Evolutionary conservation across 768 basidiomycete genomes (phyloP), one percentile per base, ranked within the genome.

Genomic region (Rhizopogon rudus): DNA sequence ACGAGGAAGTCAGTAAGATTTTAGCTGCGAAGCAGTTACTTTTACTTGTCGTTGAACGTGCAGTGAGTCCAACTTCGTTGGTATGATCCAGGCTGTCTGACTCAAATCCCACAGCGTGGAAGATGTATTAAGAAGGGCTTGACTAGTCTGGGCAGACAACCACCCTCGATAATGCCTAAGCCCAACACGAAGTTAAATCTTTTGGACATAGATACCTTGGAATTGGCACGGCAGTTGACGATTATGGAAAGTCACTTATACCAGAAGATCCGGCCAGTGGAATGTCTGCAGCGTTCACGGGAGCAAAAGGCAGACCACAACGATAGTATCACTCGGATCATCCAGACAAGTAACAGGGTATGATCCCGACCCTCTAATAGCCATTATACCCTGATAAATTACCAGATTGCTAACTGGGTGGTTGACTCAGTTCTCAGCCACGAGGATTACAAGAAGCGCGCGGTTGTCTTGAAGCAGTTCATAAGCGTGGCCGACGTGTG

Each of bases 221-320:
- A 98, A 70, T 70, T 98, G n/a, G 96, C 95, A 0, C 81, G 96
- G 31, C 96, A 98, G 67, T 73, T 98, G 57, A 98, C 96, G 1
- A 85, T 97, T 56, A 78, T 95, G 75, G 96, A 98, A 70, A 89
- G 87, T 60, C 76, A 80, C 45, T 72, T 95, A 42, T 98, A 93
- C 73, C 87, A 88, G 71, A 86, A 82, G 68, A 96, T 98, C 61
- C 84, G 84, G 37, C 88, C 92, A 0, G 86, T 87, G 72, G 96
- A 98, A 68, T 98, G 93, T 73, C 74, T 98, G 17, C 84, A 87
- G 71, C 86, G 82, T 63, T 90, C 89, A 7, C 81, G 89, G 39
- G 88, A 91, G 61, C 84, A 88, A 61, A 86, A 77, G 67, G 79
- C 79, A 1, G 88, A 88, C 43, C 78, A 82, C 55, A 76, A 83